These are phyloP conservation scores for Scenedesmus sp. DNA, from an alignment of 163 green algal species.

Conservation along the genomic window DNA sequence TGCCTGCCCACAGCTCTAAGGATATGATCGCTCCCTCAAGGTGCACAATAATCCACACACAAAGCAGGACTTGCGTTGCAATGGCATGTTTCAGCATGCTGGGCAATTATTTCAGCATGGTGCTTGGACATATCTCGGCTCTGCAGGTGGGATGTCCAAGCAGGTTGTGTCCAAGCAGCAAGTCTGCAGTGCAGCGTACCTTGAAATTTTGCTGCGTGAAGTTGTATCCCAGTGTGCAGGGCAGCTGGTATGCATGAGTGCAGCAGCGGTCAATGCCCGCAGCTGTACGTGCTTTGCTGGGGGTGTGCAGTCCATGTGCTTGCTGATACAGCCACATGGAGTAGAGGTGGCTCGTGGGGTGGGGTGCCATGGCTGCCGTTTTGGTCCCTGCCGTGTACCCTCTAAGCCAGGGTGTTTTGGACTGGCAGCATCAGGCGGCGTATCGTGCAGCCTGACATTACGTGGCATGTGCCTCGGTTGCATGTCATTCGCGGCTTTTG, in stretches of 20 bases:
- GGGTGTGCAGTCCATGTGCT: neutral
- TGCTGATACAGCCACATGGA: neutral
- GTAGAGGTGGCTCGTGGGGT: neutral
- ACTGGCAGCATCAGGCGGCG: neutral
- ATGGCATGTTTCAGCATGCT: neutral
- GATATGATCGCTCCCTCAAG: neutral
- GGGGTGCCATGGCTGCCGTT: neutral
- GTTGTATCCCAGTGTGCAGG: too few relatives aligned
- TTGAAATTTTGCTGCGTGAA: neutral
- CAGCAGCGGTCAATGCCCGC: neutral
- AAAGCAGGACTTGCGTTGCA: neutral
- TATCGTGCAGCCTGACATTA: neutral
- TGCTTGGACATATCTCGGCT: neutral
- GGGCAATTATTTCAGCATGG: neutral
- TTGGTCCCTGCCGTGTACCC: neutral
- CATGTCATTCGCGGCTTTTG: neutral
- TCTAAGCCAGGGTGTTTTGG: neutral
- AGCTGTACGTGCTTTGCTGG: neutral
- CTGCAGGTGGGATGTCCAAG: neutral
- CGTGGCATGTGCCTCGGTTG: too few relatives aligned
- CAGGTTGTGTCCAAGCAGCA: neutral
- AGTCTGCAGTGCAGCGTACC: neutral
- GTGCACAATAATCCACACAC: neutral
- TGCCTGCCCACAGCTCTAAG: neutral
- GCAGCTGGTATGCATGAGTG: too few relatives aligned